Evolutionary conservation across 1,284 basidiomycete genomes (phyloP), one percentile per base, ranked within the genome.

Genomic region (Wallemia hederae): DNA sequence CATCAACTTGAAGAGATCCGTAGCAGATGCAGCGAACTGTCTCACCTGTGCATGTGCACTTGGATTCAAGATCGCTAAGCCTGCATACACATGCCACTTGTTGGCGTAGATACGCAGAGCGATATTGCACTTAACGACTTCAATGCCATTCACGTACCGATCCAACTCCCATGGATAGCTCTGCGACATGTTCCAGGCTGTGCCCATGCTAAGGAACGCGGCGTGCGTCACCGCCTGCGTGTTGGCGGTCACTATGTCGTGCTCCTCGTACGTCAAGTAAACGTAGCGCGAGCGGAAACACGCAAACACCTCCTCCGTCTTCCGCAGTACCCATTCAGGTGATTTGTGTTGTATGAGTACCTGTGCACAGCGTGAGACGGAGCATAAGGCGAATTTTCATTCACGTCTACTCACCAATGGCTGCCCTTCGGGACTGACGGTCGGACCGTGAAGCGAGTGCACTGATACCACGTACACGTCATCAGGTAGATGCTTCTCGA

Each of bases 21-120:
- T 86, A 3, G 80, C 80, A 66, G 82, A 85, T 63, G 79, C 78
- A 1, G 90, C 83, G 67, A 82, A 98, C 69, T 94, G 83, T 67
- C 88, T 78, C 64, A 98, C 96, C 70, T 96, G 91, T 1, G 77
- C 72, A 60, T 80, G 78, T 0, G 94, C 92, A n/a, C 79, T 81
- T 1, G 94, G 92, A 70, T 98, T 98, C 64, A 97, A 78, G 67
- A 98, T 85, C 0, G 94, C 92, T 15, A 98, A 79, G 1, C 92
- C 94, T 26, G 94, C 94, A 69, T 98, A 98, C 66, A 98, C 92
- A 72, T 98, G 94, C 91, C 91, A 98, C 67, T 90, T 85, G 69
- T 91, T 92, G 56, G 87, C 80, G 72, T 97, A 97, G 68, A 98
- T 97, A 1, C 94, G 87, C 17, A 92, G 78, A 63, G 85, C 83